These are phyloP conservation scores for Trypanosoma avium DNA, from an alignment of 208 protist species.

Conservation along the genomic window DNA sequence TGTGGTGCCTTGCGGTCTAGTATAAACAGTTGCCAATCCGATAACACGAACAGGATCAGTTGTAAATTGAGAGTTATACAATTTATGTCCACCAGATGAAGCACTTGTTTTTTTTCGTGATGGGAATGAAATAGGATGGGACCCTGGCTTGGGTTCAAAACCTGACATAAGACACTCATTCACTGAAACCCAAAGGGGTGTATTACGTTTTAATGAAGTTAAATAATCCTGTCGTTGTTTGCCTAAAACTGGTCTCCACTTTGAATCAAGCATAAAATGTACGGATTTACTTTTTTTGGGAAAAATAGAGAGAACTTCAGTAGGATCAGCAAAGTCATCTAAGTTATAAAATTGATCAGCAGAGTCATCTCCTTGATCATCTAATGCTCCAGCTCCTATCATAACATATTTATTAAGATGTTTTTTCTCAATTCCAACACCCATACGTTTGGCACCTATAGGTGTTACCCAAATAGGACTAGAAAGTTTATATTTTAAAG, in stretches of 20 bases:
- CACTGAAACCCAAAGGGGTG: conserved; percentile 84
- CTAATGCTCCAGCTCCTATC: conserved; percentile 59
- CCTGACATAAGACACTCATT: conserved; percentile 91
- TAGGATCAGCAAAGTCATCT: conserved; percentile 65
- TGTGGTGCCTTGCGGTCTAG: conserved; percentile 68
- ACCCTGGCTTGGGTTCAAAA: conserved; percentile 55
- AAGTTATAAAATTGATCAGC: conserved; percentile 86
- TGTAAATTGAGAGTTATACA: conserved; percentile 90
- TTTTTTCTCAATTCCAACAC: conserved; percentile 60
- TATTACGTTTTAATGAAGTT: conserved; percentile 46
- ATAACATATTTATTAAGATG: conserved; percentile 61
- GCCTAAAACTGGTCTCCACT: conserved; percentile 84
- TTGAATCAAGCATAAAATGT: conserved; percentile 88
- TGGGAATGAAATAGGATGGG: conserved; percentile 37
- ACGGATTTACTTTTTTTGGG: conserved; percentile 79
- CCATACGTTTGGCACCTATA: conserved; percentile 47
- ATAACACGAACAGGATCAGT: conserved; percentile 87
- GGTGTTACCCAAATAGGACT: conserved; percentile 88
- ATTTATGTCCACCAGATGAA: conserved; percentile 31
- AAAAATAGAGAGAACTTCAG: conserved; percentile 79
- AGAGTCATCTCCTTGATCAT: conserved; percentile 41
- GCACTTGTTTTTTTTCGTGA: conserved; percentile 17
- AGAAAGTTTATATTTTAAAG: conserved; percentile 83
- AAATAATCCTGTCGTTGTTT: conserved; percentile 82
- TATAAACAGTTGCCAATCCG: conserved; percentile 71